Base-by-base conservation (phyloP, 1,284 basidiomycete genomes). In the Psilocybe mexicana region DNA sequence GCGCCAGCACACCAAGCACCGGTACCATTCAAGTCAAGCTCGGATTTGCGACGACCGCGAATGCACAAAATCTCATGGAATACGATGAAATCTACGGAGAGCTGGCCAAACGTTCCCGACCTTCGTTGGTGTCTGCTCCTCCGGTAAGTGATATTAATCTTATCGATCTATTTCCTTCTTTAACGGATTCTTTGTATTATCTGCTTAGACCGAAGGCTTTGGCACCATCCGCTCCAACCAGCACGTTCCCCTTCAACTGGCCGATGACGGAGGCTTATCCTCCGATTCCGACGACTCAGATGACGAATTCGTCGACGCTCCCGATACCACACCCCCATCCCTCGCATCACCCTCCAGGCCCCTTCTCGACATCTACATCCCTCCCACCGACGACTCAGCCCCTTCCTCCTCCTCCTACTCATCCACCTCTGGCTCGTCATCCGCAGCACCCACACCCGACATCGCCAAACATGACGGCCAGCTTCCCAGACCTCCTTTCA, bases 191-290 rank as follows among this genome's bases (percentile, higher is more conserved):
- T 40, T 8, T 4, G 12, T 18, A 11, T 36, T 18, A 23, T 36
- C 35, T 24, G 50, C 11, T 56, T 18, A 95, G 93, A 93, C 93
- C 18, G 86, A 92, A 74, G 92, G 94, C 14, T 88, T 96, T 38
- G 94, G 94, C 51, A 96, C 94, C 0, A 77, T 94, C 55, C 86
- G 88, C 42, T 88, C 87, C 2, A 76, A 86, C 65, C 77, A 82
- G n/a, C 72, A 68, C 1, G 83, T 78, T 6, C 57, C 59, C 1
- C 40, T 47, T 18, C 42, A 61, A n/a, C 83, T 82, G 1, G 81
- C 87, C 67, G 93, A 95, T 66, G 92, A 94, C 65, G 92, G 91
- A 50, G 92, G 91, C 1, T 79, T 90, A 44, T 78, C 74, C 2
- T 77, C 74, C 0, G 75, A 74, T 26, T 36, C 49, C 4, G 63